phyloP scores from a whole-genome alignment of 108 stramenopile species.

The Conticribra weissflogii region DNA sequence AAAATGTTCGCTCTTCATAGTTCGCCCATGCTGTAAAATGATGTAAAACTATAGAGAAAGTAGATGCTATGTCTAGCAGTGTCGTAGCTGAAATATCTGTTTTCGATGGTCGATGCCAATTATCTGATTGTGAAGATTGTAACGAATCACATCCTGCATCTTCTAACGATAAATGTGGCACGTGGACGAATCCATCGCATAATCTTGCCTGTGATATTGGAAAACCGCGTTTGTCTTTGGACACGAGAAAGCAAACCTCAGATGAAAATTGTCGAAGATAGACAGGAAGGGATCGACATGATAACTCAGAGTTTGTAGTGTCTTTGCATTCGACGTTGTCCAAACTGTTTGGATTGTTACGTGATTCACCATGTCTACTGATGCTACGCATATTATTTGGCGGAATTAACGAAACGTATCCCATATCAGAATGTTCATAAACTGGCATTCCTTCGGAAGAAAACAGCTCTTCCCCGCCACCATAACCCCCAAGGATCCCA shows the following conservation, averaged over 20 bases:
- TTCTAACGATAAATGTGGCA: constrained; percentile 60
- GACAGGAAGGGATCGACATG: constrained; percentile 35
- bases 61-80: constrained; percentile 65
- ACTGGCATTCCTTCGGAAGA: constrained; percentile 35
- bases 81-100: constrained; percentile 17
- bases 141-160: constrained; percentile 10
- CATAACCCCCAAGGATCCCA: constrained; percentile 52
- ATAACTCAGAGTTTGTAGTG: constrained; percentile 4
- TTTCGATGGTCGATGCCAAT: neutral
- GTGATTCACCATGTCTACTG: neutral
- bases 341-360: neutral
- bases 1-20: constrained; percentile 44
- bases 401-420: constrained; percentile 21
- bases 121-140: neutral
- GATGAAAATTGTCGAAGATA: constrained; percentile 36
- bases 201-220: constrained; percentile 56
- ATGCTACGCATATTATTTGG: neutral
- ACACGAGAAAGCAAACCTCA: constrained; percentile 45
- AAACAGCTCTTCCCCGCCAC: constrained; percentile 45
- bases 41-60: constrained; percentile 74
- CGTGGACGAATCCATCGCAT: constrained; percentile 76
- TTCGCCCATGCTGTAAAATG: constrained; percentile 68
- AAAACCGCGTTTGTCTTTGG: constrained; percentile 57
- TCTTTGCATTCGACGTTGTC: neutral
- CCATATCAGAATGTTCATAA: constrained; percentile 25